Base-by-base conservation (phyloP, 2,329 filamentous ascomycete species). In the Arthrobotrys sphaeroides region DNA sequence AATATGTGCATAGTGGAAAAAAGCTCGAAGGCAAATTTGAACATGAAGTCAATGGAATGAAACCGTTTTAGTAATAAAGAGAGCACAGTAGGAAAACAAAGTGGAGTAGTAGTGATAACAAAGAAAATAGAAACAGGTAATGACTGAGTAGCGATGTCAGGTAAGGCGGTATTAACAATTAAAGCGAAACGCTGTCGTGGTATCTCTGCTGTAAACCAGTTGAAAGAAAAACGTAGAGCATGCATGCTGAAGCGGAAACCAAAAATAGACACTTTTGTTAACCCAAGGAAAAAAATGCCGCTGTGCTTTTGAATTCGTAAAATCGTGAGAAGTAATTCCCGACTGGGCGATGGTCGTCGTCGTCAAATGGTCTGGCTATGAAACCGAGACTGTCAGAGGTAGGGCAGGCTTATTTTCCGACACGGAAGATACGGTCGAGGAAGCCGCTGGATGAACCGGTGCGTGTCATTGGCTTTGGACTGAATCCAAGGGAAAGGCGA, bases 401-500 rank as follows among this genome's bases (percentile, higher is more conserved):
- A 13, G 36, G 42, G 26, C 12, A 7, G 16, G n/a, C 13, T 31
- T 47, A 68, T 64, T 74, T 68, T 20, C 62, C 55, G 13, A 42
- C 42, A 5, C 47, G 33, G 62, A 74, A 74, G 45, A 74, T 47
- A 16, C 70, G 62, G 18, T 74, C 70, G 22, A 74, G 60, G 31
- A 74, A 74, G 55, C 55, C 67, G 16, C 47, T 40, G 10, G 62
- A 68, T 2, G 62, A 68, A 9, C 36, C 42, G 3, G 70, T 57
- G 26, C 70, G 62, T 31, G 45, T 20, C 55, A 74, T 47, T 22
- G 69, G 69, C 69, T 67, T 74, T 43, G 61, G 61, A 12, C 36
- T 45, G 45, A 74, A 74, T 40, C 70, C 70, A 6, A 74, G 45
- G 7, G 70, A 74, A 5, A 61, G 70, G 13, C 70, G 47, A 13